Evolutionary conservation across 2,329 filamentous ascomycete genomes (phyloP).

Genomic region (Dactylellina sp.): DNA sequence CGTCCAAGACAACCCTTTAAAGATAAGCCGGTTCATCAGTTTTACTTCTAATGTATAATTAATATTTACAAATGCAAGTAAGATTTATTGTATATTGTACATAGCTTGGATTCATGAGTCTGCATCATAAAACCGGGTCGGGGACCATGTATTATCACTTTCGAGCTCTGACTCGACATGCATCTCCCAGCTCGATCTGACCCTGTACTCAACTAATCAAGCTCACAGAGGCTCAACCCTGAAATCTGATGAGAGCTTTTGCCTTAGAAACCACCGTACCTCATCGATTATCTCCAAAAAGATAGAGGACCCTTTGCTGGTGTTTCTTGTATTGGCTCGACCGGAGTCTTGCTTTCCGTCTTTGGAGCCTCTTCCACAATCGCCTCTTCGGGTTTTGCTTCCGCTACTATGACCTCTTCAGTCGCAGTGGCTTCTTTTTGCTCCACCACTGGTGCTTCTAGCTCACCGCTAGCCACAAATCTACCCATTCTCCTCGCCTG

Average conservation of each 20-base stretch:
- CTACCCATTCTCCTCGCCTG: constrained; percentile 43
- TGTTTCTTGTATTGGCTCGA: not conserved
- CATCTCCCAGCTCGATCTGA: no score
- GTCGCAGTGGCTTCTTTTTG: not conserved
- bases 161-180: no score
- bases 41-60: constrained; percentile 5
- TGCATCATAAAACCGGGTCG: no score
- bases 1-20: constrained; percentile 1
- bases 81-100: constrained; percentile 8
- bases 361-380: constrained; percentile 2
- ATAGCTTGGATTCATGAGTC: not conserved
- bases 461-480: constrained; percentile 18
- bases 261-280: not conserved
- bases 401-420: not conserved
- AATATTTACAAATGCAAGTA: constrained; percentile 18
- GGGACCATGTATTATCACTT: no score
- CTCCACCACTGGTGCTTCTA: not conserved
- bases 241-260: no score
- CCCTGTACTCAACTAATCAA: no score
- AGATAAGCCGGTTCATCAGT: not conserved
- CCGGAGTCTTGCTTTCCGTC: not conserved
- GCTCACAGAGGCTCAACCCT: no score
- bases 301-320: not conserved
- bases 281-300: constrained; percentile 6
- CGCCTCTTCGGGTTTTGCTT: constrained; percentile 8